Evolutionary conservation across 805 yeast genomes (phyloP).

Genomic region (Yarrowia sp.): DNA sequence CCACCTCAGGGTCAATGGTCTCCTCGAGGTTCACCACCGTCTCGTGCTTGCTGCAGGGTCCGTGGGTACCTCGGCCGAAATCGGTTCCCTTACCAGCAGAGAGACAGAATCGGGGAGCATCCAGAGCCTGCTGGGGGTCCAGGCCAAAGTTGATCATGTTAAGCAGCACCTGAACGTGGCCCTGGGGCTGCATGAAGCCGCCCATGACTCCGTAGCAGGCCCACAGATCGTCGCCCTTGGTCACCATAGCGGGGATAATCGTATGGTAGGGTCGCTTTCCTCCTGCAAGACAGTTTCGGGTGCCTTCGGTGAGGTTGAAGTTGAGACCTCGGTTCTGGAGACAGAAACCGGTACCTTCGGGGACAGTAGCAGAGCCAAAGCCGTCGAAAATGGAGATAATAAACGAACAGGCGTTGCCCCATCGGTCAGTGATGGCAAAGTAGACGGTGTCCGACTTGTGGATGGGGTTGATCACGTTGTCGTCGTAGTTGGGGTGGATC

Average conservation of each 20-base stretch:
- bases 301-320: slow-evolving; percentile 65
- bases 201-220: slow-evolving; percentile 87
- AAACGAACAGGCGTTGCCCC: slow-evolving; percentile 83
- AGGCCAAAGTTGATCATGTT: slow-evolving; percentile 68
- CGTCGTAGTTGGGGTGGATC: slow-evolving; percentile 54
- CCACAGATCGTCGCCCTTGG: slow-evolving; percentile 56
- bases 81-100: slow-evolving; percentile 56
- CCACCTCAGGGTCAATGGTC: slow-evolving; percentile 60
- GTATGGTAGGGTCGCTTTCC: slow-evolving; percentile 82
- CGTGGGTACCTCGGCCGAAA: slow-evolving; percentile 66
- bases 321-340: slow-evolving; percentile 81
- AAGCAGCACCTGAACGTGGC: slow-evolving; percentile 77
- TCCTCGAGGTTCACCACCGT: slow-evolving; percentile 71
- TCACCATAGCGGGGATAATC: slow-evolving; percentile 81
- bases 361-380: slow-evolving; percentile 75
- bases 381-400: slow-evolving; percentile 74
- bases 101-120: slow-evolving; percentile 75
- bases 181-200: slow-evolving; percentile 86
- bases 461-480: slow-evolving; percentile 61
- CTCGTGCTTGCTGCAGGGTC: slow-evolving; percentile 62
- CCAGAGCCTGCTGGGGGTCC: slow-evolving; percentile 76
- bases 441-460: slow-evolving; percentile 74
- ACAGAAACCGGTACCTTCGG: slow-evolving; percentile 65
- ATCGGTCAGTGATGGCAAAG: slow-evolving; percentile 65
- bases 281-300: slow-evolving; percentile 68